phyloP scores from a whole-genome alignment of 306 rosid genomes.

The Sicyos baderoa region DNA sequence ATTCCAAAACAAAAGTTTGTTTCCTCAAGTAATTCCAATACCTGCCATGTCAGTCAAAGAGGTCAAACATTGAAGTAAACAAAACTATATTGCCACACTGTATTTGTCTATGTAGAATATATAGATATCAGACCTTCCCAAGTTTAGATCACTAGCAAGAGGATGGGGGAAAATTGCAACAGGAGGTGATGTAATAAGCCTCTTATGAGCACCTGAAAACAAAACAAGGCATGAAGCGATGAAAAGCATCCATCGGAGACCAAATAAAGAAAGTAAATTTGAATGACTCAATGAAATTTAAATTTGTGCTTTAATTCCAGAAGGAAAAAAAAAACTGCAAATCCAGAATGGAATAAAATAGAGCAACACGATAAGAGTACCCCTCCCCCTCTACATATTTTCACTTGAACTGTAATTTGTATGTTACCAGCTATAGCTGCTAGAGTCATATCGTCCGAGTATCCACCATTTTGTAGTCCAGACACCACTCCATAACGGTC shows the following conservation, averaged over 20 bases:
- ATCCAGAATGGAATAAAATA: background rate
- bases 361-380: background rate
- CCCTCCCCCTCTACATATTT: background rate
- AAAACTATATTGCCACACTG: background rate
- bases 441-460: conserved; percentile 98
- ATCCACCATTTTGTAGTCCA: conserved; percentile 83
- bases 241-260: background rate
- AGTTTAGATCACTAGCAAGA: conserved; percentile 89
- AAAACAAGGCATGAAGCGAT: conserved; percentile 22
- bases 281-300: background rate
- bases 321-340: background rate
- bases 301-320: background rate
- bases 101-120: conserved; percentile 16
- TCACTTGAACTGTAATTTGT: background rate
- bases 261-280: background rate
- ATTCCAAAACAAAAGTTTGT: conserved; percentile 96
- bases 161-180: conserved; percentile 98
- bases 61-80: conserved; percentile 18
- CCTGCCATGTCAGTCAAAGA: conserved; percentile 36
- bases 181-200: conserved; percentile 87
- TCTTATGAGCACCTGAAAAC: conserved; percentile 74
- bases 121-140: conserved; percentile 60
- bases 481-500: conserved; percentile 76
- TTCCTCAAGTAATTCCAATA: conserved; percentile 99
- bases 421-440: conserved; percentile 83